A percentile compares a stretch with the other conserved stretches of the same genome.
phyloP scores from a whole-genome alignment of 148 eudicot species.

The Rhododendron simsii region DNA sequence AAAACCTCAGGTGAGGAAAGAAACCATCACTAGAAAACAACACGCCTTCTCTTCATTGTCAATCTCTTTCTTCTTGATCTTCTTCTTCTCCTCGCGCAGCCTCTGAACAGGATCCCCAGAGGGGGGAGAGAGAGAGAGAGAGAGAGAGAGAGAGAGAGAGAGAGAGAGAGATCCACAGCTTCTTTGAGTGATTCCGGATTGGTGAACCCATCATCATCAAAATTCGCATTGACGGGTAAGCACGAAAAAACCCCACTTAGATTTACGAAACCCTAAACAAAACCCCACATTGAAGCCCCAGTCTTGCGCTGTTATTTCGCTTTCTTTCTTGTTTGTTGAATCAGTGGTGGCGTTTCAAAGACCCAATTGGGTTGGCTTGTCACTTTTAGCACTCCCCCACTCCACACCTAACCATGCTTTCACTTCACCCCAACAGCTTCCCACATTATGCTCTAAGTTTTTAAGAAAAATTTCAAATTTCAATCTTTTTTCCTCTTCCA shows the following conservation, averaged over 20 bases:
- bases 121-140: background rate
- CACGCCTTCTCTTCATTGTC: background rate
- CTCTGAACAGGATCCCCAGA: slow-evolving; percentile 1
- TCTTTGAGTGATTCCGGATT: background rate
- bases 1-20: background rate
- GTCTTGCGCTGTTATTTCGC: slow-evolving; percentile 14
- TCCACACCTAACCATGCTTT: slow-evolving; percentile 32
- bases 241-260: background rate
- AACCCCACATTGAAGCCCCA: slow-evolving; percentile 9
- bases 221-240: slow-evolving; percentile 1
- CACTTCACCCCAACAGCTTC: background rate
- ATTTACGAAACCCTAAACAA: background rate
- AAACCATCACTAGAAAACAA: background rate
- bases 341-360: background rate
- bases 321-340: slow-evolving; percentile 12
- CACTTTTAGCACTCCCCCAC: slow-evolving; percentile 25
- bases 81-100: background rate
- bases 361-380: slow-evolving; percentile 35
- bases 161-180: slow-evolving; percentile 8
- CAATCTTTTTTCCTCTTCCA: background rate
- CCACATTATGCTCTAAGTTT: background rate
- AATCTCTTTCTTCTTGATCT: slow-evolving; percentile 8
- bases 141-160: background rate
- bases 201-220: background rate
- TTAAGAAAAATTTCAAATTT: background rate